Base-by-base conservation (phyloP, 768 basidiomycete species). In the Exsudoporus frostii region DNA sequence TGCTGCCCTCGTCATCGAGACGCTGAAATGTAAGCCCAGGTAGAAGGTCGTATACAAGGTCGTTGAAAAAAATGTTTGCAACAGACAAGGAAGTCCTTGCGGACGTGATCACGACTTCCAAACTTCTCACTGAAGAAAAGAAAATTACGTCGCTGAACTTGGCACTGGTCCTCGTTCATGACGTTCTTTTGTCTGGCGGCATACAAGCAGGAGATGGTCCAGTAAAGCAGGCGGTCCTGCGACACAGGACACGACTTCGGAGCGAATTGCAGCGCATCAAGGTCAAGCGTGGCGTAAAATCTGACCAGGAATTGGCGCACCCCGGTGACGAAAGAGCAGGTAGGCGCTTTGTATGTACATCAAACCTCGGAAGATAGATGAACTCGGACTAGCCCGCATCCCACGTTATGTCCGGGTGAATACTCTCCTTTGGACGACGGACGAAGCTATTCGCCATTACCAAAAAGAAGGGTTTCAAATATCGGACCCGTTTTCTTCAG, bases 131-230 rank as follows among this genome's bases (percentile, higher is more conserved):
- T 49, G 76, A 87, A 61, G 95, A 96, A 71, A 81, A 80, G 66
- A 76, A 87, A 62, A 76, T 96, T 50, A 85, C 83, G 1, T 90
- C 91, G 1, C 64, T 74, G 37, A 89, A 85, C 62, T 79, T 98
- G 42, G 85, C 88, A 2, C 78, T 94, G 7, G 85, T 96, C 38
- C 85, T 98, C 32, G 84, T 95, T 1, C 96, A 99, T 60, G 97
- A 99, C 71, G 72, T 95, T 8, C 76, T 99, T 25, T 76, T 97
- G 36, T 78, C 89, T 15, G 75, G 81, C 19, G 90, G 93, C 10
- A 92, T 99, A 58, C 91, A 97, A 68, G 88, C 92, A 7, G 85
- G 90, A 42, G 88, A 96, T 67, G 92, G 95, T 22, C 90, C 91
- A 4, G 75, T 96, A 48, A 97, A 97, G 61, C 88, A 90, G 62